Evolutionary conservation across 495 filamentous ascomycete species (phyloP).

Genomic region (Penicillium fimorum): DNA sequence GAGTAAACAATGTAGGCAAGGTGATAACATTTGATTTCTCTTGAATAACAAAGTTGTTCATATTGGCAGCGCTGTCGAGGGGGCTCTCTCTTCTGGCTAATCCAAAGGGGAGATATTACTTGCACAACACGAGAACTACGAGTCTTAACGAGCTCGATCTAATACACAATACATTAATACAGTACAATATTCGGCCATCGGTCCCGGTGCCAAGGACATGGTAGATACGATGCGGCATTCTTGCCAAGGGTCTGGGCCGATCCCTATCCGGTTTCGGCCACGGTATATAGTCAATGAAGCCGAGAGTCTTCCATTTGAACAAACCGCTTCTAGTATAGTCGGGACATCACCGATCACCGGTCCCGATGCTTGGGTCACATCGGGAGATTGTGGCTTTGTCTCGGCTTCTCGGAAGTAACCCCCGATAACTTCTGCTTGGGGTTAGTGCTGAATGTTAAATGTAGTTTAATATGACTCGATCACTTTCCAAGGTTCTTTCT

Average conservation of each 20-base stretch:
- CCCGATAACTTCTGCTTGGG: neutral
- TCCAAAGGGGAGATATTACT: neutral
- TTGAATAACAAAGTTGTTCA: no score
- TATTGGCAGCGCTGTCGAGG: no score
- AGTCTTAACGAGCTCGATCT: neutral
- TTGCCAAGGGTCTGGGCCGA: neutral
- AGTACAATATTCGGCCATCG: neutral
- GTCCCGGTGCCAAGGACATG: neutral
- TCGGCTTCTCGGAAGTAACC: slow-evolving; percentile 2
- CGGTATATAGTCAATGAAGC: neutral
- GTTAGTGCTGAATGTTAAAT: neutral
- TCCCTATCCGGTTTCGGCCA: neutral
- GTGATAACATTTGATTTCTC: neutral
- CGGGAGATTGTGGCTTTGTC: neutral
- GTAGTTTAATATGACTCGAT: neutral
- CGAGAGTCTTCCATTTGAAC: neutral
- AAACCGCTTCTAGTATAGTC: neutral
- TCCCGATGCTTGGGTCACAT: neutral
- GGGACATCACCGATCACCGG: neutral
- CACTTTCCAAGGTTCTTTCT: no score
- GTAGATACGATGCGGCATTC: neutral
- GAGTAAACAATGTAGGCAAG: neutral
- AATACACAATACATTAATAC: neutral
- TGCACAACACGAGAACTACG: neutral
- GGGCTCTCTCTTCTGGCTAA: no score